Evolutionary conservation across 805 yeast species (phyloP).

Genomic region (Ogataea nonfermentans): DNA sequence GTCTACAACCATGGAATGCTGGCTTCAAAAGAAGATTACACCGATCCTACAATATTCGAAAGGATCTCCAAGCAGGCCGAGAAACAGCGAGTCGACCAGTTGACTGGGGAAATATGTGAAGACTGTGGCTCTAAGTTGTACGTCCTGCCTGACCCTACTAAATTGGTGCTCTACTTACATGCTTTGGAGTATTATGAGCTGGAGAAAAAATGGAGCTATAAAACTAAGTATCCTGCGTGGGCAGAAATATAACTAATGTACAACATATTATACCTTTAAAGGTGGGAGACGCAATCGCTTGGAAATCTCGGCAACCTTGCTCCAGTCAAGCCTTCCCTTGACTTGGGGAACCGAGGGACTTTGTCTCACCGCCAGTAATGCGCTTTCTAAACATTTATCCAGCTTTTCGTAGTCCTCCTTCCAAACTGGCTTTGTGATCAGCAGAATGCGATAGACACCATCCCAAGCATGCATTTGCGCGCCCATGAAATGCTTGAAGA

Average conservation of each 20-base stretch:
- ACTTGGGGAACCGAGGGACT: constrained; percentile 7
- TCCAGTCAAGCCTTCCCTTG: constrained; percentile 21
- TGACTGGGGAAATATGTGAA: constrained; percentile 29
- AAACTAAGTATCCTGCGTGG: constrained; percentile 51
- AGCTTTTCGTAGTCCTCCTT: constrained; percentile 18
- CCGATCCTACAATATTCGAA: constrained; percentile 11
- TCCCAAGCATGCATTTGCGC: constrained; percentile 13
- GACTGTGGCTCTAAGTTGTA: constrained; percentile 37
- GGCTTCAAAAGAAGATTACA: constrained; percentile 10
- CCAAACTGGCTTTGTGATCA: constrained; percentile 4
- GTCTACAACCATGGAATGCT: constrained; percentile 25
- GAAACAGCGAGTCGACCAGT: constrained; percentile 21
- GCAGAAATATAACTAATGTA: constrained; percentile 24
- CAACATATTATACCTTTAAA: constrained; percentile 1
- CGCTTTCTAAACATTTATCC: constrained; percentile 11
- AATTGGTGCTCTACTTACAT: constrained; percentile 45
- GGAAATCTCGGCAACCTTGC: constrained; percentile 10
- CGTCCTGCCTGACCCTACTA: constrained; percentile 30
- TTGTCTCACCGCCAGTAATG: constrained; percentile 18
- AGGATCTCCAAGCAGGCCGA: constrained; percentile 12
- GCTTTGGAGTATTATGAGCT: constrained; percentile 40
- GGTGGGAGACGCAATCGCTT: constrained; percentile 10
- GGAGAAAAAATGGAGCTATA: constrained; percentile 33
- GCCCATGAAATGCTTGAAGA: constrained; percentile 21
- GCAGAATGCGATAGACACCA: constrained; percentile 28